Evolutionary conservation across 202 grass and related monocot genomes (phyloP).

Genomic region (Carex sylvatica): DNA sequence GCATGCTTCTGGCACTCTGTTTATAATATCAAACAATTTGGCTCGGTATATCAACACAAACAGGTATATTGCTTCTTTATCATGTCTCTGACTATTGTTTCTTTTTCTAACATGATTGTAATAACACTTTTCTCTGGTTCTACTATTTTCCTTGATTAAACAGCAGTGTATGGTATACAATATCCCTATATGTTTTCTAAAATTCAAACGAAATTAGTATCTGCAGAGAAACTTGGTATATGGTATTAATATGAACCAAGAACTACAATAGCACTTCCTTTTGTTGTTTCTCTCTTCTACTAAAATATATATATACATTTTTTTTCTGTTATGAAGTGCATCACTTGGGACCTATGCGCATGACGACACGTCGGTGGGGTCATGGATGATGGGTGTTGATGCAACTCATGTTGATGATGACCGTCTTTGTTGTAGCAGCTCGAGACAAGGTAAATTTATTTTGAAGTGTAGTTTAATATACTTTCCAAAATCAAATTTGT

Average conservation of each 20-base stretch:
- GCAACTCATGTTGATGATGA: slow-evolving; percentile 84
- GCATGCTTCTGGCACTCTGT: slow-evolving; percentile 84
- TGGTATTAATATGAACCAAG: neutral
- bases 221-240: neutral
- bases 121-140: neutral
- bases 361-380: slow-evolving; percentile 87
- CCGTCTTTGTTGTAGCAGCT: slow-evolving; percentile 70
- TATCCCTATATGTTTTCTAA: neutral
- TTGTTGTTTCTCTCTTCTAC: slow-evolving; percentile 12
- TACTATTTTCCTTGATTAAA: neutral
- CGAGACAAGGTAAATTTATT: slow-evolving; percentile 69
- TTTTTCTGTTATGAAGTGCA: slow-evolving; percentile 40
- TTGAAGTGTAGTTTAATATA: neutral
- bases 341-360: slow-evolving; percentile 80
- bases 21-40: slow-evolving; percentile 92
- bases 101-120: neutral
- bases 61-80: slow-evolving; percentile 41
- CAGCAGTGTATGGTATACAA: neutral
- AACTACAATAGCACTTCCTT: neutral
- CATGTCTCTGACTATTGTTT: neutral
- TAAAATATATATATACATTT: neutral
- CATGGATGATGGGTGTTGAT: slow-evolving; percentile 98
- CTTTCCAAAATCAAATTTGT: neutral
- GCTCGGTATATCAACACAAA: slow-evolving; percentile 90
- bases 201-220: neutral